Base-by-base conservation (phyloP, 345 rosid species). In the Dimocarpus longan region DNA sequence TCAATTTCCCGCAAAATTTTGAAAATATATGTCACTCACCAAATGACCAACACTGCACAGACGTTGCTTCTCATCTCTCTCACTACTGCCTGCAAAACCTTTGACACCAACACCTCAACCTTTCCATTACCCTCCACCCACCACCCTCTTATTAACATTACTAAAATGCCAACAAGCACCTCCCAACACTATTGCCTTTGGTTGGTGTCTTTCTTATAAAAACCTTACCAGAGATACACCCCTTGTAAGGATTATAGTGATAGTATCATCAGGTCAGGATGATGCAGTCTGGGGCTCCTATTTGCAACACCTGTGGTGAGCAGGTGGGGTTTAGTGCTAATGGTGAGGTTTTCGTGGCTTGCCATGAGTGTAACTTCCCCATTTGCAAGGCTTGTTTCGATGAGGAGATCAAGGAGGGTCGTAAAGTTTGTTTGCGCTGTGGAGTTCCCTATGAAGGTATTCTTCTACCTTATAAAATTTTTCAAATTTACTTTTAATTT, bases 231-330 rank as follows among this genome's bases (percentile, higher is more conserved):
- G 77, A 68, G 76, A 66, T 65, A 60, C 24, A 75, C 57, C 68
- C 73, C 54, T 52, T 10, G 44, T 10, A 15, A 57, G 64, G 39
- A 13, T 66, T 77, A 70, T 71, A 43, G 74, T 19, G 24, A 64
- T 82, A 74, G 52, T 21, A 37, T 43, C 56, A 37, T 43, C 56
- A 60, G 56, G 26, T 39, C 52, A 84, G 74, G 82, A 95, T 92
- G 99, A 92, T 93, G 98, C 91, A 89, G 79, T 81, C 98, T 0
- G 97, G 86, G 82, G 86, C 82, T 80, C 97, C 92, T 7, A 60
- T 87, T 26, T 96, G 99, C 90, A 91, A 85, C 83, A 90, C 92
- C 77, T 96, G 99, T 54, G 97, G 99, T 24, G 95, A 91, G 80
- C 87, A 85, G 28, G 90, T 96, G 15, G 97, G 96, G 70, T 4